phyloP scores from a whole-genome alignment of 805 yeast species.

The Sugiyamaella floridensis region DNA sequence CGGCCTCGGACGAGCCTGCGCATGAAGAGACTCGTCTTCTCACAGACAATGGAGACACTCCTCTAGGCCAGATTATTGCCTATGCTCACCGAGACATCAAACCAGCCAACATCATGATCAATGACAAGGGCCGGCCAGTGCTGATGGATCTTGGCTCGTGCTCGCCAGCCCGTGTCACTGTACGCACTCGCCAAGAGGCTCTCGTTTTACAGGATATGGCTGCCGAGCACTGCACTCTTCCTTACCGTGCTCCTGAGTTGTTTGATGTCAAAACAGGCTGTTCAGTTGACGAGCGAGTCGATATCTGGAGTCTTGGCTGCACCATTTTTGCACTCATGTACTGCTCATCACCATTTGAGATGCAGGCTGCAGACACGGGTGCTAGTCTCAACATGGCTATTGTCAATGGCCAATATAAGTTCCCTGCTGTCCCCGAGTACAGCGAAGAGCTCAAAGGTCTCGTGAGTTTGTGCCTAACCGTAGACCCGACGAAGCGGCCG shows the following conservation, averaged over 20 bases:
- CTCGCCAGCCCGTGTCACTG: constrained; percentile 48
- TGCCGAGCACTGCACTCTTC: constrained; percentile 76
- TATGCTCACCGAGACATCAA: constrained; percentile 84
- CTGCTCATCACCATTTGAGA: constrained; percentile 79
- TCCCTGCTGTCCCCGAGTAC: constrained; percentile 50
- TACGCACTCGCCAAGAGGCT: constrained; percentile 61
- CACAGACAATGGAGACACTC: constrained; percentile 36
- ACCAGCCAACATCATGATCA: constrained; percentile 82
- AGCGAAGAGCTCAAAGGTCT: constrained; percentile 49
- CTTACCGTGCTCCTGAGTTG: constrained; percentile 87
- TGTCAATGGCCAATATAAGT: constrained; percentile 52
- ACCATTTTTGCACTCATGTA: constrained; percentile 70
- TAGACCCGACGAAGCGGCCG: constrained; percentile 60
- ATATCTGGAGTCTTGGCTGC: constrained; percentile 91
- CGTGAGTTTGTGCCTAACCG: constrained; percentile 52
- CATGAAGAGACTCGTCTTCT: constrained; percentile 24
- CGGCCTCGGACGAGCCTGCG: neutral
- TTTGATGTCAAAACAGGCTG: constrained; percentile 65
- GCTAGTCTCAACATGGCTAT: constrained; percentile 77
- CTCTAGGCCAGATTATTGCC: constrained; percentile 51
- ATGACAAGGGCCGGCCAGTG: constrained; percentile 70
- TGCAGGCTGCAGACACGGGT: constrained; percentile 72
- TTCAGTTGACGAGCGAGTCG: constrained; percentile 65
- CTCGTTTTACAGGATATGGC: constrained; percentile 72
- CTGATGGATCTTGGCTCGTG: constrained; percentile 82